Conservation (phyloP, 139 green algal genomes). For the Mychonastes homosphaera region DNA sequence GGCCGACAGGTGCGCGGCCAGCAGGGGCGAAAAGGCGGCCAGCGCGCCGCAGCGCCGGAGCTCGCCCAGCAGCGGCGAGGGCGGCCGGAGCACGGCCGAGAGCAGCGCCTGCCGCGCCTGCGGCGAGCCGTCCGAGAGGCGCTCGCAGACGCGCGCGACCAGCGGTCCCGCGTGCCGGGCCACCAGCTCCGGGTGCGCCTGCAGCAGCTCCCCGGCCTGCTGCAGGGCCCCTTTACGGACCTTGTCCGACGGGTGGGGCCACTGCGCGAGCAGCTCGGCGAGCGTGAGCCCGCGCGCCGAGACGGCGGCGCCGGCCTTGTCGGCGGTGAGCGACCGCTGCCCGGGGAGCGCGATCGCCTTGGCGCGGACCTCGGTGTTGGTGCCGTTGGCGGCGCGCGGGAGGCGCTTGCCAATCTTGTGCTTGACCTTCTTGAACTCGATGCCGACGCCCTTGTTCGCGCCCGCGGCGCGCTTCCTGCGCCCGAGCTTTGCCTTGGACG, state of each 20-base stretch:
- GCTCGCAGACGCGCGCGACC: constrained; percentile 23
- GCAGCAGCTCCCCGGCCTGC: constrained; percentile 59
- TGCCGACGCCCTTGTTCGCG: constrained; percentile 60
- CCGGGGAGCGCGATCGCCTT: constrained; percentile 54
- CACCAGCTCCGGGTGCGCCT: constrained; percentile 39
- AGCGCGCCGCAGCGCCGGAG: no score
- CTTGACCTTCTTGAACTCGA: constrained; percentile 79
- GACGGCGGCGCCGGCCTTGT: constrained; percentile 52
- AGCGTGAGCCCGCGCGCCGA: constrained; percentile 65
- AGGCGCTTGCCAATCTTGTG: constrained; percentile 78
- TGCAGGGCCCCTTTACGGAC: constrained; percentile 49
- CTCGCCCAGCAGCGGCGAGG: constrained; percentile 44
- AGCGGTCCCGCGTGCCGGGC: constrained; percentile 10
- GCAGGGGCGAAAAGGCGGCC: constrained; percentile 60
- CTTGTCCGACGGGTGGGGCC: constrained; percentile 63
- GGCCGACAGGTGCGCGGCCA: constrained; percentile 66
- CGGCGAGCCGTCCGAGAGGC: constrained; percentile 30
- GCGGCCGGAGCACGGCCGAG: constrained; percentile 18
- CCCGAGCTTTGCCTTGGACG: constrained; percentile 26
- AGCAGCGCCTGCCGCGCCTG: constrained; percentile 21
- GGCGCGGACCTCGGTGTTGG: constrained; percentile 55
- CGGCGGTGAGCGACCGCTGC: constrained; percentile 40
- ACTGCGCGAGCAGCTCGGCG: constrained; percentile 71
- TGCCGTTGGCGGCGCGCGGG: constrained; percentile 66
- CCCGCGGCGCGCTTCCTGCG: constrained; percentile 44